A percentile compares a stretch with the other conserved stretches of the same genome.
phyloP scores from a whole-genome alignment of 495 filamentous ascomycete species.

The Cercophora samala region DNA sequence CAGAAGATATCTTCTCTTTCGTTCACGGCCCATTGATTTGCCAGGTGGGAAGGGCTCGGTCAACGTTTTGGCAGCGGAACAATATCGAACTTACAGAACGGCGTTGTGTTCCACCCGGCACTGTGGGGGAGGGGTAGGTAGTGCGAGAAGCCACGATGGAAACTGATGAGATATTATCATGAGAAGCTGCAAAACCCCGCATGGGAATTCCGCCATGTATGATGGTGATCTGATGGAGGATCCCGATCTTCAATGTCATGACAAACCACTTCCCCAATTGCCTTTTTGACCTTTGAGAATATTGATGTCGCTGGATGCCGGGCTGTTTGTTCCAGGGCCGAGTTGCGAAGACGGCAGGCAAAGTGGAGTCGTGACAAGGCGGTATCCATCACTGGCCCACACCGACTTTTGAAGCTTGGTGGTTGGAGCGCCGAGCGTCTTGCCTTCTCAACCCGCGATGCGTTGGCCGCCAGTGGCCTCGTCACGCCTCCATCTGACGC shows the following conservation, averaged over 20 bases:
- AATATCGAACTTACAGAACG: not conserved
- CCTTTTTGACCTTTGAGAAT: not conserved
- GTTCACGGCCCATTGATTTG: constrained; percentile 6
- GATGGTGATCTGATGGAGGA: not conserved
- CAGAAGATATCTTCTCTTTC: constrained; percentile 9
- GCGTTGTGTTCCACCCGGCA: constrained; percentile 6
- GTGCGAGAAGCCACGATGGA: not conserved
- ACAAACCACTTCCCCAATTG: not conserved
- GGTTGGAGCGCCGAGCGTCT: not conserved
- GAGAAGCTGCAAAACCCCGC: not conserved
- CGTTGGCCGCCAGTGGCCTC: constrained; percentile 29
- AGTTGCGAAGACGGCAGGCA: constrained; percentile 4
- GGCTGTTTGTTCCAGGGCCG: not conserved
- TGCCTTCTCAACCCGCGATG: constrained; percentile 14
- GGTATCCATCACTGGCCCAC: constrained; percentile 20
- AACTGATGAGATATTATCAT: not conserved
- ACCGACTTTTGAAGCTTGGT: constrained; percentile 35
- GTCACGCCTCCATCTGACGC: constrained; percentile 20
- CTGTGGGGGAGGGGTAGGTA: not conserved
- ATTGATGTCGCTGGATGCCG: not conserved
- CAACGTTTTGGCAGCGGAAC: constrained; percentile 12
- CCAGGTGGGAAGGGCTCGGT: constrained; percentile 7
- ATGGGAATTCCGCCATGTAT: not conserved
- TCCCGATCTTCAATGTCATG: not conserved
- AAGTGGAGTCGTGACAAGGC: constrained; percentile 3